These are phyloP conservation scores for Miscanthus lutarioriparius DNA, from an alignment of 176 grass and related monocot genomes.

Conservation along the genomic window DNA sequence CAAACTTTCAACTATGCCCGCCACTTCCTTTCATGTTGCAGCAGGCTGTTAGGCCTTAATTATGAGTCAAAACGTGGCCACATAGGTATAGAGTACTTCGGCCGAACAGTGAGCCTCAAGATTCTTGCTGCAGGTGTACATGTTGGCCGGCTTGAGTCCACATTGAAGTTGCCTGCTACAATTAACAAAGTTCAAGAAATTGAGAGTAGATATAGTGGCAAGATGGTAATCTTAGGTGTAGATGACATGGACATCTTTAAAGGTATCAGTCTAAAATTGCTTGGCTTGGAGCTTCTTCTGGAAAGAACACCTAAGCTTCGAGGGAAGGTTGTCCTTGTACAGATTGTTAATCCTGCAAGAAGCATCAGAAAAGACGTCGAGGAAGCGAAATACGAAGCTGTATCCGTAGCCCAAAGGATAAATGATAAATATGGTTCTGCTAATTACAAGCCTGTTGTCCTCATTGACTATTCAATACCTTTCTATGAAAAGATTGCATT, in stretches of 20 bases:
- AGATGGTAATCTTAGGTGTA: slow-evolving; percentile 70
- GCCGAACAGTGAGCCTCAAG: background rate
- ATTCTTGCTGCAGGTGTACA: background rate
- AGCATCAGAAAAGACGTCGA: slow-evolving; percentile 74
- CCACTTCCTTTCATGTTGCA: background rate
- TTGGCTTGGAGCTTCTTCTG: slow-evolving; percentile 71
- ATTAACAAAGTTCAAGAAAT: slow-evolving; percentile 69
- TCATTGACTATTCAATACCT: slow-evolving; percentile 70
- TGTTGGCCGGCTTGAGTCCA: background rate
- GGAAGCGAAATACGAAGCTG: slow-evolving; percentile 67
- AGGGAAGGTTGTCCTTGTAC: slow-evolving; percentile 73
- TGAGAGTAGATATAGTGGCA: slow-evolving; percentile 54
- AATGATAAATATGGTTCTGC: slow-evolving; percentile 57
- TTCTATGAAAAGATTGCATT: slow-evolving; percentile 76
- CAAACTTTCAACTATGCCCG: background rate
- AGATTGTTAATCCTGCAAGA: slow-evolving; percentile 86
- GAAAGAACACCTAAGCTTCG: slow-evolving; percentile 68
- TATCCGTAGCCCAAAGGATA: slow-evolving; percentile 58
- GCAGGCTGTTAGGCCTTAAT: background rate
- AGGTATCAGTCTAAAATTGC: slow-evolving; percentile 86
- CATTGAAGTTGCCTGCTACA: slow-evolving; percentile 57
- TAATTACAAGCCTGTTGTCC: slow-evolving; percentile 65
- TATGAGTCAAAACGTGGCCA: background rate
- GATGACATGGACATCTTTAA: slow-evolving; percentile 94
- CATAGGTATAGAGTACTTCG: background rate